phyloP scores from a whole-genome alignment of 2,329 filamentous ascomycete species.

The Apiospora kogelbergensis region DNA sequence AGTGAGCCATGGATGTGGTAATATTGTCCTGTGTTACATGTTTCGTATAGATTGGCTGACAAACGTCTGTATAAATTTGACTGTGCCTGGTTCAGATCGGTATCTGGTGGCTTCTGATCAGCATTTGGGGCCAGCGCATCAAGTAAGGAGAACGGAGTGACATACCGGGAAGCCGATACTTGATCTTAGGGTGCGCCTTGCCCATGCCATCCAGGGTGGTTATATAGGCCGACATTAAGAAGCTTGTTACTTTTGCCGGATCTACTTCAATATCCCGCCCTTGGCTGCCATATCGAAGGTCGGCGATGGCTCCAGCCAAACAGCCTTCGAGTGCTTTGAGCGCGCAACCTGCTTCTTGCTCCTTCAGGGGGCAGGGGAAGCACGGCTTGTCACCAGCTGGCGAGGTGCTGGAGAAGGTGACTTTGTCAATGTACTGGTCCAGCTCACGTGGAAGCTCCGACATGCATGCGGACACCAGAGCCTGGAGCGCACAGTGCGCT shows the following conservation, averaged over 20 bases:
- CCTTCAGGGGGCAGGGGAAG: slow-evolving; percentile 41
- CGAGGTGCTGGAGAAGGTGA: slow-evolving; percentile 31
- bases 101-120: slow-evolving; percentile 50
- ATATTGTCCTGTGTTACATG: slow-evolving; percentile 63
- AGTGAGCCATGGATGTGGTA: slow-evolving; percentile 77
- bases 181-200: slow-evolving; percentile 47
- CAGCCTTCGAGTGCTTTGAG: slow-evolving; percentile 61
- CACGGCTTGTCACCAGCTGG: slow-evolving; percentile 31
- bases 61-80: slow-evolving; percentile 70
- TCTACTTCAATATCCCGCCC: slow-evolving; percentile 48
- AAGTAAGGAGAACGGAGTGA: slow-evolving; percentile 30
- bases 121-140: slow-evolving; percentile 4
- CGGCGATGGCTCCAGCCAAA: slow-evolving; percentile 58
- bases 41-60: slow-evolving; percentile 71
- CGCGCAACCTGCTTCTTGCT: slow-evolving; percentile 41
- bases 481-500: slow-evolving; percentile 28
- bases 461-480: slow-evolving; percentile 26
- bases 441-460: slow-evolving; percentile 34
- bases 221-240: slow-evolving; percentile 59
- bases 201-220: slow-evolving; percentile 53
- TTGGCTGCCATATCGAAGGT: slow-evolving; percentile 47
- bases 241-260: slow-evolving; percentile 53
- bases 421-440: slow-evolving; percentile 24
- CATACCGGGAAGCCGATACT: slow-evolving; percentile 37
- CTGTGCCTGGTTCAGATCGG: slow-evolving; percentile 69